Evolutionary conservation across 2,329 filamentous ascomycete species (phyloP), one percentile per base, ranked within the genome.

Genomic region (Aspergillus arachidicola): DNA sequence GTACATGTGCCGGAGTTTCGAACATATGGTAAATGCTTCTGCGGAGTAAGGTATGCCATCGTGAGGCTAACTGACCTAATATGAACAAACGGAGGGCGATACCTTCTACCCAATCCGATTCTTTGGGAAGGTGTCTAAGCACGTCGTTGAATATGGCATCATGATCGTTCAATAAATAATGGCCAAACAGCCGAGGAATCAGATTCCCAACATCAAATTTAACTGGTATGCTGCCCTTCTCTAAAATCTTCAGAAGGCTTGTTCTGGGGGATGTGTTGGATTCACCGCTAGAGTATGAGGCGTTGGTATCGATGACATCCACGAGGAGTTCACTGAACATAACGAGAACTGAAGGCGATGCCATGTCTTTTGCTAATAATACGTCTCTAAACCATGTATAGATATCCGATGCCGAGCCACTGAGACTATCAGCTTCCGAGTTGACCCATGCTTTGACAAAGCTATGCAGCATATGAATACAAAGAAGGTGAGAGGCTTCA

Each of bases 11-110:
- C 1, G 94, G 91, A 0, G 91, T 93, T 75, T 98, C 95, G 70
- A 98, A 97, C 26, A 98, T 93, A 75, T 95, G 91, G 75, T 97
- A 99, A 21, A 96, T 91, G 68, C 93, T 93, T 67, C 91, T 88
- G 58, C 94, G 89, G 50, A 97, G 84, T 23, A 98, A 83, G 0
- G 94, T 96, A 63, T 93, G 89, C 92, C 94, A 98, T 57, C 83
- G 81, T 34, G 92, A 91, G 28, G 91, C 95, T 62, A 99, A 81
- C 60, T 88, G 88, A 1, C 91, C 87, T 12, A 98, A 81, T 10
- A 92, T 87, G 65, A 91, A 86, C 3, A 98, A 80, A 6, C 95
- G 89, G 66, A 96, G 86, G 0, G 93, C 92, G 68, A 98, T 94
- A 0, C 93, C 94, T 76, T 97, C 94, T 14, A 84, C 79, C 76